phyloP scores from a whole-genome alignment of 2,329 filamentous ascomycete genomes.

The Tolypocladium endophyticum region DNA sequence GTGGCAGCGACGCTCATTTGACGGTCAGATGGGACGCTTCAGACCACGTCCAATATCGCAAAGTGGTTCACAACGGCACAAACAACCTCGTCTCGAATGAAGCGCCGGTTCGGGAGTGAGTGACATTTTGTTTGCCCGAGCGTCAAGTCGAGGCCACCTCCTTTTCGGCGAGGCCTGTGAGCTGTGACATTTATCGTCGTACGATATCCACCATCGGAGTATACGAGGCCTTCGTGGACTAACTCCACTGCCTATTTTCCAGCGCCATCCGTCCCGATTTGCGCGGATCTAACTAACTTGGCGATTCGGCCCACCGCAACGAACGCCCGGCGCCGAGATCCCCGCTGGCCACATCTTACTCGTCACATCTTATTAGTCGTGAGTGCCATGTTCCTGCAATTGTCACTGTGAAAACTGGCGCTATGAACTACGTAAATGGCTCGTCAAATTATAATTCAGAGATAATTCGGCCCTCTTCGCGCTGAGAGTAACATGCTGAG shows the following conservation, averaged over 20 bases:
- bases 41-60: neutral
- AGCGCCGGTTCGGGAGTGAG: neutral
- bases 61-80: neutral
- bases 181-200: neutral
- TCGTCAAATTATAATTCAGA: neutral
- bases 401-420: neutral
- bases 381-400: neutral
- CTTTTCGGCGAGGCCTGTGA: neutral
- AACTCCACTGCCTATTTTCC: neutral
- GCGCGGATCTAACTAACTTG: neutral
- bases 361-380: too few relatives aligned
- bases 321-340: too few relatives aligned
- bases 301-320: neutral
- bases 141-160: neutral
- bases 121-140: neutral
- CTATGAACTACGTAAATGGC: neutral
- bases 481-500: too few relatives aligned
- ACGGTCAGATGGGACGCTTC: too few relatives aligned
- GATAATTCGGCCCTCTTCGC: too few relatives aligned
- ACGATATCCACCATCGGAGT: neutral
- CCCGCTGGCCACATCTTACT: neutral
- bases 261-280: neutral
- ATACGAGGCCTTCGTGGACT: neutral
- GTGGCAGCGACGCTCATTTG: neutral
- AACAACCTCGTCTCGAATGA: neutral